phyloP scores from a whole-genome alignment of 768 basidiomycete genomes.

The Lactarius akahatsu region DNA sequence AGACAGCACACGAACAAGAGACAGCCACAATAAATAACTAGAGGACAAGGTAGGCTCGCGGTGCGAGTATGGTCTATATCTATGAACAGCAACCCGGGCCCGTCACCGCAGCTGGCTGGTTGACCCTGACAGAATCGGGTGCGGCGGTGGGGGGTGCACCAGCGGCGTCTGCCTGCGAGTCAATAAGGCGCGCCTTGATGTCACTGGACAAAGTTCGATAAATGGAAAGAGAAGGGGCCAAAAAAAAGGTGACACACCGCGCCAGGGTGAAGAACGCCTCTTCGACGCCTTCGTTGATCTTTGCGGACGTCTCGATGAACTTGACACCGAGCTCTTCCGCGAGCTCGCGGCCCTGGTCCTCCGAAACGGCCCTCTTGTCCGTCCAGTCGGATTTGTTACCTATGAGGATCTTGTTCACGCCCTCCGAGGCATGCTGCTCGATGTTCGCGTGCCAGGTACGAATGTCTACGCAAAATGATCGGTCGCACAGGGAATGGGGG shows the following conservation, averaged over 20 bases:
- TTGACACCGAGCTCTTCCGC: constrained; percentile 92
- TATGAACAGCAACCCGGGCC: constrained; percentile 48
- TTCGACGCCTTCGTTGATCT: constrained; percentile 96
- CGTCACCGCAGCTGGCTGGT: constrained; percentile 50
- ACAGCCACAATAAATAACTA: constrained; percentile 18
- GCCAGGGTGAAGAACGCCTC: constrained; percentile 98
- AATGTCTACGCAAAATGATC: constrained; percentile 61
- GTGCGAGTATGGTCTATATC: background rate
- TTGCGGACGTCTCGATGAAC: constrained; percentile 98
- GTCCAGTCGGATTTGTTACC: constrained; percentile 99
- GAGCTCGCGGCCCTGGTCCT: constrained; percentile 88
- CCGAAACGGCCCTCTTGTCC: constrained; percentile 89
- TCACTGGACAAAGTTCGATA: constrained; percentile 52
- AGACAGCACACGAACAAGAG: constrained; percentile 12
- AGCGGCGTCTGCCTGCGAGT: constrained; percentile 75
- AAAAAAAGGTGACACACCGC: constrained; percentile 53
- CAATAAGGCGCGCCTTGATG: constrained; percentile 96
- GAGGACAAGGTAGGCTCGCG: background rate
- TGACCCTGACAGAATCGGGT: constrained; percentile 65
- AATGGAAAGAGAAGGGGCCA: background rate
- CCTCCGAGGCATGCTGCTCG: constrained; percentile 97
- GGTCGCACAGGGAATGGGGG: background rate
- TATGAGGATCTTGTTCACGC: constrained; percentile 98
- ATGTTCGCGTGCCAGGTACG: constrained; percentile 98
- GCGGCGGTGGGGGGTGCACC: constrained; percentile 38